Percentiles rank a stretch among this genome's conserved stretches.
Evolutionary conservation across 2,329 filamentous ascomycete species (phyloP).

Genomic region (Helminthosporium solani): DNA sequence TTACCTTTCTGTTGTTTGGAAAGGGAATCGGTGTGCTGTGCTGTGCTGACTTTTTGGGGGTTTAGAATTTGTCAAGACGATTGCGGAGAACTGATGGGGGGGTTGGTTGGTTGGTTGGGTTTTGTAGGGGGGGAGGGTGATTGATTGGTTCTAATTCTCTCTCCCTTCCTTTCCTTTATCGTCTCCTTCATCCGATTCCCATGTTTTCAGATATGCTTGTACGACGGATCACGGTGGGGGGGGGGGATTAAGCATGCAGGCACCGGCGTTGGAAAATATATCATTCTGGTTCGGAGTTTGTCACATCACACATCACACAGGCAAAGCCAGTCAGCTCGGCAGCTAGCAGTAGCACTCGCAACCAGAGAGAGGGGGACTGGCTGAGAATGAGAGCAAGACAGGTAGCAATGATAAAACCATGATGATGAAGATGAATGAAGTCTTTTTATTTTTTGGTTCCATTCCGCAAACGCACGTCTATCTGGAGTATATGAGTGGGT

Average conservation of each 20-base stretch:
- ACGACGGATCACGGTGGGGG: slow-evolving; percentile 14
- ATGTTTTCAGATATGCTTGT: slow-evolving; percentile 20
- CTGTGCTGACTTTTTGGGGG: slow-evolving; percentile 17
- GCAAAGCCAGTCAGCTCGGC: not conserved
- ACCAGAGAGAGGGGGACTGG: too few relatives aligned
- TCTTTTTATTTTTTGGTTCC: slow-evolving; percentile 34
- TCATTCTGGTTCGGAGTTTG: slow-evolving; percentile 1
- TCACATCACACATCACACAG: slow-evolving; percentile 6
- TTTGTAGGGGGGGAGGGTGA: too few relatives aligned
- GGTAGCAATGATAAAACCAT: not conserved
- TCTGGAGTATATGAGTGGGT: slow-evolving; percentile 9
- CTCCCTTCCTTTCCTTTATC: not conserved
- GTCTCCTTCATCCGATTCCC: slow-evolving; percentile 10
- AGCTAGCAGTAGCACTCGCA: not conserved
- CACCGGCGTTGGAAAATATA: slow-evolving; percentile 29
- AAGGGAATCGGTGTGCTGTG: too few relatives aligned
- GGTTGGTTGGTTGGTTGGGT: not conserved
- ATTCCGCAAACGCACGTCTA: slow-evolving; percentile 29
- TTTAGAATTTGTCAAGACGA: slow-evolving; percentile 43
- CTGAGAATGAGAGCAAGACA: too few relatives aligned
- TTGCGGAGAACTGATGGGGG: slow-evolving; percentile 36
- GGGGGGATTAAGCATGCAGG: slow-evolving; percentile 21
- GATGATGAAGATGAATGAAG: slow-evolving; percentile 5
- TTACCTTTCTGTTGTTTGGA: too few relatives aligned
- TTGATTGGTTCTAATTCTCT: too few relatives aligned